A percentile compares a stretch with the other conserved stretches of the same genome.
Evolutionary conservation across 441 rosid species (phyloP).

Genomic region (Erodium chrysanthum): DNA sequence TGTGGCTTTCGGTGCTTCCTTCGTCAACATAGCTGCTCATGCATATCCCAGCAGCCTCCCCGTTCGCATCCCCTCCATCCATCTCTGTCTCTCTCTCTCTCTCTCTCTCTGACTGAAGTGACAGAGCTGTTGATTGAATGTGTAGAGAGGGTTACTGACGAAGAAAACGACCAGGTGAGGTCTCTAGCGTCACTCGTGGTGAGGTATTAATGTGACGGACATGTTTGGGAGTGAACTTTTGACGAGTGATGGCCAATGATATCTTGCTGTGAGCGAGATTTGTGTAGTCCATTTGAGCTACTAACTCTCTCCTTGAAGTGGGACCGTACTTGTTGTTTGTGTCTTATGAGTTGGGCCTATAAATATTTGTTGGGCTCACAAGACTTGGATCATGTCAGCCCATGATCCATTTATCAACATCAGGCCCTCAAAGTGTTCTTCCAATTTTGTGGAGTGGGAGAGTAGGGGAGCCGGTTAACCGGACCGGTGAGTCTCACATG

Average conservation of each 20-base stretch:
- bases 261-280: not conserved
- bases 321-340: too few species aligned
- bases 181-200: not conserved
- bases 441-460: too few species aligned
- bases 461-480: too few species aligned
- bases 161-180: not conserved
- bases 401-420: too few species aligned
- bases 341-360: too few species aligned
- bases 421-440: too few species aligned
- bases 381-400: too few species aligned
- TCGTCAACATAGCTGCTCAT: slow-evolving; percentile 45
- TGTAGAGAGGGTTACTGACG: not conserved
- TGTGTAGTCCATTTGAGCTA: not conserved
- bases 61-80: slow-evolving; percentile 18
- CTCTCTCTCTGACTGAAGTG: slow-evolving; percentile 1
- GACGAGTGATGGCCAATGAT: not conserved
- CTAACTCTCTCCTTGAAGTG: too few species aligned
- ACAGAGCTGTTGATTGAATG: not conserved
- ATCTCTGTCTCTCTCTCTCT: slow-evolving; percentile 6
- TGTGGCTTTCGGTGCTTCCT: slow-evolving; percentile 55
- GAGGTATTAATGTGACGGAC: not conserved
- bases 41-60: slow-evolving; percentile 29
- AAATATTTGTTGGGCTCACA: too few species aligned
- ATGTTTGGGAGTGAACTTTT: not conserved
- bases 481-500: too few species aligned